phyloP scores from a whole-genome alignment of 2,329 filamentous ascomycete genomes.

The Claviceps sp. region DNA sequence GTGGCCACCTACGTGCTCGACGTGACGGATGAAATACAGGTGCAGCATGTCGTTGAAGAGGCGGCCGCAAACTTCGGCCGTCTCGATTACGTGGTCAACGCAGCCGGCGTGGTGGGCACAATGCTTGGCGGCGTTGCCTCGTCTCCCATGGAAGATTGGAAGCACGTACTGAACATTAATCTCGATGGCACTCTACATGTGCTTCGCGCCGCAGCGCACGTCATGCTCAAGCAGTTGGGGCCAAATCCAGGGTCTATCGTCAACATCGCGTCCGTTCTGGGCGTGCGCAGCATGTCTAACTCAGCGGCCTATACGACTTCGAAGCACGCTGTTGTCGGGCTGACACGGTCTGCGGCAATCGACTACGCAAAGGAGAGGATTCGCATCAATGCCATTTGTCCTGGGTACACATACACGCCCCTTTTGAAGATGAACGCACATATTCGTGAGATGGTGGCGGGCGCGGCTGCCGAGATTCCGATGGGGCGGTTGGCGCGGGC shows the following conservation, averaged over 20 bases:
- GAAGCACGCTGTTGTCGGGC: slow-evolving; percentile 40
- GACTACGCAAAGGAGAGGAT: slow-evolving; percentile 37
- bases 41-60: slow-evolving; percentile 11
- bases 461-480: slow-evolving; percentile 19
- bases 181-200: slow-evolving; percentile 29
- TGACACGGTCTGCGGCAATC: slow-evolving; percentile 40
- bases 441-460: neutral
- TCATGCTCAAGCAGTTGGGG: too few species aligned
- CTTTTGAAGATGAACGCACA: slow-evolving; percentile 15
- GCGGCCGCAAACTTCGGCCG: slow-evolving; percentile 20
- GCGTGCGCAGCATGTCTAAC: slow-evolving; percentile 26
- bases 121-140: slow-evolving; percentile 23
- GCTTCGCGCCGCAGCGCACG: slow-evolving; percentile 17
- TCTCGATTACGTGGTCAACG: slow-evolving; percentile 28
- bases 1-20: slow-evolving; percentile 9
- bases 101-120: slow-evolving; percentile 25
- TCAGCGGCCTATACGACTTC: slow-evolving; percentile 33
- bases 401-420: slow-evolving; percentile 33
- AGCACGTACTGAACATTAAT: slow-evolving; percentile 28
- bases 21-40: slow-evolving; percentile 17
- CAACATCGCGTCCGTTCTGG: slow-evolving; percentile 24
- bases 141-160: slow-evolving; percentile 22
- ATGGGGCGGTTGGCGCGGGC: slow-evolving; percentile 31
- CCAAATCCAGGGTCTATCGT: neutral
- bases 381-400: slow-evolving; percentile 48